These are phyloP conservation scores for Tolypocladium guangdongense DNA, from an alignment of 2,329 filamentous ascomycete genomes.

Conservation along the genomic window DNA sequence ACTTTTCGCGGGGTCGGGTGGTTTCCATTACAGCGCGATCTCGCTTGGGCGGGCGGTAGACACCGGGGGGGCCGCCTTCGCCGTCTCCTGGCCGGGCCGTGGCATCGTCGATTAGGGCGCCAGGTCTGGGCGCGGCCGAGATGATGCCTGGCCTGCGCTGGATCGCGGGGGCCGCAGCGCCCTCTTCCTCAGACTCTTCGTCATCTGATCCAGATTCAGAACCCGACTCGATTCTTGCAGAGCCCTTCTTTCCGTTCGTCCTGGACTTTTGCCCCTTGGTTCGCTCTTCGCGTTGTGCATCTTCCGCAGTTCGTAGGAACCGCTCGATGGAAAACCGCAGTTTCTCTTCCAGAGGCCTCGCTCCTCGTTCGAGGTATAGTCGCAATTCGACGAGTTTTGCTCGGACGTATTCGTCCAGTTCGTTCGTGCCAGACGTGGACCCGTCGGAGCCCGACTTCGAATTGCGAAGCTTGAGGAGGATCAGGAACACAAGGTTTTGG, in stretches of 20 bases:
- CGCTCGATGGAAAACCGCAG: conserved; percentile 95
- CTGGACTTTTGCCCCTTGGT: conserved; percentile 18
- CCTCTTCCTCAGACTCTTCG: conserved; percentile 24
- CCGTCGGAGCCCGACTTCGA: conserved; percentile 16
- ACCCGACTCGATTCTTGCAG: conserved; percentile 10
- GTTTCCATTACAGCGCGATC: conserved; percentile 77
- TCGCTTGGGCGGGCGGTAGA: conserved; percentile 84
- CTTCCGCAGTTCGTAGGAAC: conserved; percentile 77
- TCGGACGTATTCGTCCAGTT: conserved; percentile 56
- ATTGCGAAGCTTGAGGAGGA: conserved; percentile 69
- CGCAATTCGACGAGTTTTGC: conserved; percentile 83
- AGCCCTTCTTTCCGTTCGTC: conserved; percentile 10
- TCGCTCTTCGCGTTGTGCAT: conserved; percentile 43
- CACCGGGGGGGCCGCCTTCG: conserved; percentile 43
- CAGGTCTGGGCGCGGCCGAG: conserved; percentile 21
- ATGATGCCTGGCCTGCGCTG: conserved; percentile 1
- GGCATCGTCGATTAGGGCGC: conserved; percentile 21
- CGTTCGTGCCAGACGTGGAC: conserved; percentile 19
- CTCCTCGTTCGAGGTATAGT: conserved; percentile 88
- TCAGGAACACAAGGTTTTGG: conserved; percentile 83
- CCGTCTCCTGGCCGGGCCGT: conserved; percentile 14
- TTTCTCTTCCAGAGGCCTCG: conserved; percentile 78
- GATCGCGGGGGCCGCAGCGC: conserved; percentile 20
- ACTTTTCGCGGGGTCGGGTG: conserved; percentile 47
- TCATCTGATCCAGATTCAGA: conserved; percentile 18